Evolutionary conservation across 2,329 filamentous ascomycete species (phyloP), one percentile per base, ranked within the genome.

Genomic region (Lasiodiplodia sp.): DNA sequence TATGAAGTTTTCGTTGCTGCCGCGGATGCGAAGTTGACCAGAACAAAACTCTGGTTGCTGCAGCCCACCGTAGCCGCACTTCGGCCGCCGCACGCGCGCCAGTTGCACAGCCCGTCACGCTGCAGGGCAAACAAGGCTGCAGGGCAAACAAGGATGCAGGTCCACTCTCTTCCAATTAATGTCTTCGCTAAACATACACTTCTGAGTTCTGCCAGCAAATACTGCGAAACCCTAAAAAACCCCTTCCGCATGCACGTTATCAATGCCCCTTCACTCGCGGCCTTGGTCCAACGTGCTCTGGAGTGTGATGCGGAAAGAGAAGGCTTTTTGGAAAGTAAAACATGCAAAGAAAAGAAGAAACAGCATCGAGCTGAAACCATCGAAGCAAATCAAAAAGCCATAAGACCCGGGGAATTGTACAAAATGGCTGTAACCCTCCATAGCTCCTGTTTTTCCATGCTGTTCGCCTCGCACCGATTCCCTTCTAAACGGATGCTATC

Each of bases 311-410:
- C 18, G n/a, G 25, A 37, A 38, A 34, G 23, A 25, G 40, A 51
- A 21, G 12, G 5, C 31, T 49, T 51, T 34, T 44, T 3, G 34
- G 28, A 28, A 38, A 23, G 8, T 23, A 53, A 49, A 60, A 53
- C 37, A 53, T 52, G 31, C 53, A 55, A 57, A 21, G 40, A 62
- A 51, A 68, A 21, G 63, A 56, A 49, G 52, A 52, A 68, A 14
- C 40, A 28, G 4, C 47, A 14, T 53, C 18, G 44, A 53, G 31
- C 11, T 34, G 34, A 55, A 44, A 34, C 47, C 38, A 34, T 28
- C 52, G 25, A 44, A 57, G 25, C 23, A 49, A 62, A 57, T 28
- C 51, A 57, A 69, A 66, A 70, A 71, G 57, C 53, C 55, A 47
- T 34, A 23, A 40, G 47, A 51, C 25, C 44, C 28, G 60, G 60